Evolutionary conservation across 371 early-diverging fungal species (phyloP), one percentile per base, ranked within the genome.

Genomic region (Rhizomucor miehei): DNA sequence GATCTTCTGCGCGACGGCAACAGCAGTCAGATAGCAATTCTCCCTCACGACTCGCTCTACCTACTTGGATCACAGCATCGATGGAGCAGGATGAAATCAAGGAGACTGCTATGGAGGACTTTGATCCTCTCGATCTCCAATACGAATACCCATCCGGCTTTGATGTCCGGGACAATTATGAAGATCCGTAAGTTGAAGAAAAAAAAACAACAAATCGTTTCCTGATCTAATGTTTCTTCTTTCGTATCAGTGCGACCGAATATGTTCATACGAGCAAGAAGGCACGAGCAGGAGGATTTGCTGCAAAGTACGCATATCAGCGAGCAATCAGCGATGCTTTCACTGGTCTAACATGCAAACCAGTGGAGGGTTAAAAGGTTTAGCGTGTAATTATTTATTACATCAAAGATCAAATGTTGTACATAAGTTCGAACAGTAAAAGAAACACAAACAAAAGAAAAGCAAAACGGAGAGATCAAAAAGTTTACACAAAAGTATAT

Each of bases 281-380:
- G 43, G 65, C 73, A 12, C 63, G 69, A 37, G 83, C 86, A 1
- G 86, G 86, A 44, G 86, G 86, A 13, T 85, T 75, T 62, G 66
- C 69, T 12, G 62, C 80, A 3, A 73, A 62, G 11, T 80, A 75
- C 62, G 80, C 79, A 6, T 79, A 77, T 51, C 71, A 77, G 41
- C 70, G 86, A 10, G 83, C 82, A 1, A 58, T 85, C 17, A 71
- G 65, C 44, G 74, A 75, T 36, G 80, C 82, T n/a, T 82, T 80
- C 54, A 77, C 82, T 2, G 81, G 75, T 24, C 25, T 75, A 9
- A 23, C 66, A 14, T 75, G 71, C 54, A 50, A 36, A 35, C 57
- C 57, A 9, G 14, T 56, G 20, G 39, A 39, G 17, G 34, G 39
- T 6, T 50, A 48, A 12, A 48, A 23, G 16, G 5, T n/a, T 20